phyloP scores from a whole-genome alignment of 2,329 filamentous ascomycete species.

The Trichoderma simmonsii region DNA sequence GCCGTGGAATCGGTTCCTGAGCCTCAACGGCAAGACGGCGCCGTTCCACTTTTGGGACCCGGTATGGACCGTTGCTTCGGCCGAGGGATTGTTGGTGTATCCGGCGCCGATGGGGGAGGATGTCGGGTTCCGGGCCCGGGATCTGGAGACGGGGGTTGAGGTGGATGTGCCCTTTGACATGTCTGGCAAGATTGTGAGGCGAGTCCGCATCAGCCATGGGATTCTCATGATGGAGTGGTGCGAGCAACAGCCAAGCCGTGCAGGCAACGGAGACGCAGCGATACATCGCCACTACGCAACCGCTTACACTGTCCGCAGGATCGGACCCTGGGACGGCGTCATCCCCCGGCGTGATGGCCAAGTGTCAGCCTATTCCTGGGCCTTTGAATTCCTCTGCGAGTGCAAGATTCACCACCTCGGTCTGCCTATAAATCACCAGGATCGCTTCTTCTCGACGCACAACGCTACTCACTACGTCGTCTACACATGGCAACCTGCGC shows the following conservation, averaged over 20 bases:
- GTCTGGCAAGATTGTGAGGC: slow-evolving; percentile 48
- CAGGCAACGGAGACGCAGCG: slow-evolving; percentile 48
- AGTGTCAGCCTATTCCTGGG: slow-evolving; percentile 32
- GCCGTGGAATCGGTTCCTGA: slow-evolving; percentile 46
- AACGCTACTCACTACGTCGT: slow-evolving; percentile 57
- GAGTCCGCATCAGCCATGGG: slow-evolving; percentile 50
- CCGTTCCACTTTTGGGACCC: slow-evolving; percentile 46
- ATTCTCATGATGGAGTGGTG: slow-evolving; percentile 66
- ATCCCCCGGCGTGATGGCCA: not conserved
- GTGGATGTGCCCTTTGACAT: slow-evolving; percentile 51
- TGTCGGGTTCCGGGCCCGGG: slow-evolving; percentile 44
- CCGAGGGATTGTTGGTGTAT: slow-evolving; percentile 56
- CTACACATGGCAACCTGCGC: slow-evolving; percentile 60
- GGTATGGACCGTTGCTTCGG: slow-evolving; percentile 51
- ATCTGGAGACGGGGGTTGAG: slow-evolving; percentile 45
- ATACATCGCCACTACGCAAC: slow-evolving; percentile 59
- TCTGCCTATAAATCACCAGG: slow-evolving; percentile 50
- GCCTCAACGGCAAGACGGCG: slow-evolving; percentile 38
- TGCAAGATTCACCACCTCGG: slow-evolving; percentile 60
- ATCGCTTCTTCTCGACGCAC: slow-evolving; percentile 62
- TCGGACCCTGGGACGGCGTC: not conserved
- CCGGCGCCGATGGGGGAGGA: slow-evolving; percentile 29
- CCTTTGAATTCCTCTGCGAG: slow-evolving; percentile 51
- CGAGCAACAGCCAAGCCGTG: slow-evolving; percentile 49
- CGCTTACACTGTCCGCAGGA: slow-evolving; percentile 48